phyloP scores from a whole-genome alignment of 2,329 filamentous ascomycete genomes.

The Aureobasidium sp. region DNA sequence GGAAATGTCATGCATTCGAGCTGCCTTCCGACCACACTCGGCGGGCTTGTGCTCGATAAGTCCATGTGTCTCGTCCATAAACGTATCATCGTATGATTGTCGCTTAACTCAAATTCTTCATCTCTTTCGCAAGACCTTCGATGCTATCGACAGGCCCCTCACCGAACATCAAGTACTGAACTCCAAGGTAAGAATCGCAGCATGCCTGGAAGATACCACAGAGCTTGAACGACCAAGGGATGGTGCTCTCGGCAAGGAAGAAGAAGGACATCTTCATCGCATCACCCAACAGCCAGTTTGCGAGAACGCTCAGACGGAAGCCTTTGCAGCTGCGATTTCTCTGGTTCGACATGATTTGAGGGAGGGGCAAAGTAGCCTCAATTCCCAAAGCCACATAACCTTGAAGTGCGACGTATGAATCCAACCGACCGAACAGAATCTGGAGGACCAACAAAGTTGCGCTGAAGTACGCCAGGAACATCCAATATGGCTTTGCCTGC shows the following conservation, averaged over 20 bases:
- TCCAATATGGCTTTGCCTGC: slow-evolving; percentile 70
- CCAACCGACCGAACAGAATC: slow-evolving; percentile 55
- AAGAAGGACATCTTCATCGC: slow-evolving; percentile 73
- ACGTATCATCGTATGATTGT: not conserved
- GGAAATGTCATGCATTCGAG: not conserved
- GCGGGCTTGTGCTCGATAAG: not conserved
- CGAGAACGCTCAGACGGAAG: slow-evolving; percentile 67
- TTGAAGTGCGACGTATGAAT: slow-evolving; percentile 58
- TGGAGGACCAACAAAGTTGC: slow-evolving; percentile 56
- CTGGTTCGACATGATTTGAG: slow-evolving; percentile 68
- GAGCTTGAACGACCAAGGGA: slow-evolving; percentile 73
- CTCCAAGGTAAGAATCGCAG: slow-evolving; percentile 67
- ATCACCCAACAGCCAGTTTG: slow-evolving; percentile 73
- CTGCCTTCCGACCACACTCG: not conserved
- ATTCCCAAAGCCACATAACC: slow-evolving; percentile 71
- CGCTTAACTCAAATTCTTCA: slow-evolving; percentile 14
- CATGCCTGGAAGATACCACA: slow-evolving; percentile 74
- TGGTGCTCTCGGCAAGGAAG: slow-evolving; percentile 64
- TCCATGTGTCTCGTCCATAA: not conserved
- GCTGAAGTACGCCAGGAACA: slow-evolving; percentile 64
- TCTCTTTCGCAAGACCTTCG: slow-evolving; percentile 15
- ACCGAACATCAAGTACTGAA: slow-evolving; percentile 68
- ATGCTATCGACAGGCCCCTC: slow-evolving; percentile 35
- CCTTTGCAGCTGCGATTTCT: slow-evolving; percentile 65
- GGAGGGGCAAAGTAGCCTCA: slow-evolving; percentile 74